A percentile compares a stretch with the other conserved stretches of the same genome.
phyloP scores from a whole-genome alignment of 2,329 filamentous ascomycete species.

The Fusarium lateritium region DNA sequence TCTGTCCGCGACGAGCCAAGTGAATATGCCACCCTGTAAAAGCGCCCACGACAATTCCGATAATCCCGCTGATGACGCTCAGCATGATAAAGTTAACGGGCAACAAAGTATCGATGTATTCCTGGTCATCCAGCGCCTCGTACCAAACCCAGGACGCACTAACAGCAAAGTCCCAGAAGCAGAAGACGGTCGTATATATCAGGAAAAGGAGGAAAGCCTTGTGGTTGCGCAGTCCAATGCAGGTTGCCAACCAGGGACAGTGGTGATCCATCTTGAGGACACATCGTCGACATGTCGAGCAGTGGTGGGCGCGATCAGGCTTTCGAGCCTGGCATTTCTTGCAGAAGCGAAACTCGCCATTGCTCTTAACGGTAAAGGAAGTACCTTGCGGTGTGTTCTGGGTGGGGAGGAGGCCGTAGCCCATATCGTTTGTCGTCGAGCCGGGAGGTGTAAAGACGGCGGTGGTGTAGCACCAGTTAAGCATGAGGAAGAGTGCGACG shows the following conservation, averaged over 20 bases:
- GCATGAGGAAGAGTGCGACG: conserved; percentile 79
- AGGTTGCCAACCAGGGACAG: conserved; percentile 97
- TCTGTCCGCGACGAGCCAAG: conserved; percentile 83
- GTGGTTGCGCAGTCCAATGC: conserved; percentile 94
- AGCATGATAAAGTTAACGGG: conserved; percentile 94
- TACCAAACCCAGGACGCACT: conserved; percentile 86
- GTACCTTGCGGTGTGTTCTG: conserved; percentile 73
- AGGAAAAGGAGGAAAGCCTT: conserved; percentile 96
- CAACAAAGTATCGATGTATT: conserved; percentile 82
- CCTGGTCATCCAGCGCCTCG: conserved; percentile 80
- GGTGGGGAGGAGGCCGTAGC: conserved; percentile 86
- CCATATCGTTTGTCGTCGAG: conserved; percentile 73
- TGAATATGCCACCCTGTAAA: conserved; percentile 95
- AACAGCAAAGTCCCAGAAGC: conserved; percentile 84
- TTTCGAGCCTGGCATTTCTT: conserved; percentile 98
- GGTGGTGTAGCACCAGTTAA: conserved; percentile 91
- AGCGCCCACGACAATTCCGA: conserved; percentile 87
- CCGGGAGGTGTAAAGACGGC: conserved; percentile 96
- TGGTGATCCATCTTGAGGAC: conserved; percentile 99
- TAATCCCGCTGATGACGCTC: conserved; percentile 89
- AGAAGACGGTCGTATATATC: conserved; percentile 89
- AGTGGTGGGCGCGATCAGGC: conserved; percentile 96
- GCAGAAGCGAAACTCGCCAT: conserved; percentile 89
- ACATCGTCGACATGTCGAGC: conserved; percentile 92
- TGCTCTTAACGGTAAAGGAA: conserved; percentile 92